These are phyloP conservation scores for Globisporangium lucens DNA, from an alignment of 352 stramenopile genomes.

Conservation along the genomic window DNA sequence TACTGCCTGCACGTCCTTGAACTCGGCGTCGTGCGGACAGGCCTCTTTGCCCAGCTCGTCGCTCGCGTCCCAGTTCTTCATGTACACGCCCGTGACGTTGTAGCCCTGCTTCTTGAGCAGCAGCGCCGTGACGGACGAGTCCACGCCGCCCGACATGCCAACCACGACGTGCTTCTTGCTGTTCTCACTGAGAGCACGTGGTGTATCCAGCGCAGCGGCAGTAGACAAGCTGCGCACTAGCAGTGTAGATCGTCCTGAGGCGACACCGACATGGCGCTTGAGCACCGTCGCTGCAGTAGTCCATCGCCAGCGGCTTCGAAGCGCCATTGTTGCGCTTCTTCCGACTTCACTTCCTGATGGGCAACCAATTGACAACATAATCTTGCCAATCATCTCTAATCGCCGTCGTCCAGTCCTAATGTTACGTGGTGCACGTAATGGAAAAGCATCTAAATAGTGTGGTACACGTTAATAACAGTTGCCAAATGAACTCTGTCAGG, in stretches of 20 bases:
- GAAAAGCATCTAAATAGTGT: background rate
- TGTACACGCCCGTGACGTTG: constrained; percentile 95
- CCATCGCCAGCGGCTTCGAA: constrained; percentile 8
- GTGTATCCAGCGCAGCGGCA: background rate
- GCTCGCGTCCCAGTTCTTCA: constrained; percentile 98
- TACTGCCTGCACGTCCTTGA: constrained; percentile 90
- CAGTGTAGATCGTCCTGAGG: background rate
- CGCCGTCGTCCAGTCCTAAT: background rate
- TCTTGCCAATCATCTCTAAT: constrained; percentile 1
- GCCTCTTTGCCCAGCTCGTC: constrained; percentile 88
- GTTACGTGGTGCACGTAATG: background rate
- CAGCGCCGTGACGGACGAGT: constrained; percentile 95
- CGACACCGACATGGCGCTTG: background rate
- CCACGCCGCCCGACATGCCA: constrained; percentile 98
- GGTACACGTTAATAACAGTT: background rate
- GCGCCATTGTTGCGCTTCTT: constrained; percentile 3
- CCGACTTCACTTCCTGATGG: background rate
- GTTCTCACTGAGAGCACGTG: constrained; percentile 16
- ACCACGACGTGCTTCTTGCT: constrained; percentile 87
- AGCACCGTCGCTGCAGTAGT: background rate
- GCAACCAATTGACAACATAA: background rate
- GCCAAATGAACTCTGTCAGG: background rate
- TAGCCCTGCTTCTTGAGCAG: constrained; percentile 90
- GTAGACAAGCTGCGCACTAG: background rate
- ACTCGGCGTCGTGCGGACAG: constrained; percentile 90